Evolutionary conservation across 306 rosid genomes (phyloP), one percentile per base, ranked within the genome.

Genomic region (Castanospermum australe): DNA sequence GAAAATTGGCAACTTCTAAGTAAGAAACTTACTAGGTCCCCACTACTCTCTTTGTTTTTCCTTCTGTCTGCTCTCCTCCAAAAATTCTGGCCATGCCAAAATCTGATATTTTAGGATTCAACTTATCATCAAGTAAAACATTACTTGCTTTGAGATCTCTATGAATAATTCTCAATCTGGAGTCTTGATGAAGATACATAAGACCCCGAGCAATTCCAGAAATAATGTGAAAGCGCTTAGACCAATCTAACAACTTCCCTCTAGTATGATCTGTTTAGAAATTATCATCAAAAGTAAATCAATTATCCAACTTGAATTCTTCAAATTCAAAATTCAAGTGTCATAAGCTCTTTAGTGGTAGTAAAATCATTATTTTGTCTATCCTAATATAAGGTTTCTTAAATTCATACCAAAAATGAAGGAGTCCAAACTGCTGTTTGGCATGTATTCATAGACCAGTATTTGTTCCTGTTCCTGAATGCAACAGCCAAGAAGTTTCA

Each of bases 151-250:
- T 86, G 4, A 86, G 56, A 36, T 86, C 89, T 83, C 87, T 79
- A 41, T 86, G 85, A 55, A 86, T 51, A 51, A 83, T 83, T 50
- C 87, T 76, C n/a, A 86, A 30, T 59, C 88, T 81, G 0, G 90
- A 87, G 45, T 84, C 88, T 30, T 81, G 82, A 67, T 87, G 86
- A 13, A 87, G 83, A 81, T 87, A 87, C 18, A 87, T 83, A 52
- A 87, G 75, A 5, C 86, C 90, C 13, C 78, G 67, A 25, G 86
- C 83, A 70, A 84, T 84, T n/a, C 86, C 81, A 0, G 67, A 75
- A 10, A 87, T 84, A 12, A 87, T 87, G 14, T 84, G 52, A 44
- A 67, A 81, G 48, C 86, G 86, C 21, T 68, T 82, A 0, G 82
- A 33, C 61, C 75, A 70, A 50, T 70, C 75, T 2, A 70, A 6